Conservation (phyloP, 495 filamentous ascomycete species). For the Letharia columbiana region DNA sequence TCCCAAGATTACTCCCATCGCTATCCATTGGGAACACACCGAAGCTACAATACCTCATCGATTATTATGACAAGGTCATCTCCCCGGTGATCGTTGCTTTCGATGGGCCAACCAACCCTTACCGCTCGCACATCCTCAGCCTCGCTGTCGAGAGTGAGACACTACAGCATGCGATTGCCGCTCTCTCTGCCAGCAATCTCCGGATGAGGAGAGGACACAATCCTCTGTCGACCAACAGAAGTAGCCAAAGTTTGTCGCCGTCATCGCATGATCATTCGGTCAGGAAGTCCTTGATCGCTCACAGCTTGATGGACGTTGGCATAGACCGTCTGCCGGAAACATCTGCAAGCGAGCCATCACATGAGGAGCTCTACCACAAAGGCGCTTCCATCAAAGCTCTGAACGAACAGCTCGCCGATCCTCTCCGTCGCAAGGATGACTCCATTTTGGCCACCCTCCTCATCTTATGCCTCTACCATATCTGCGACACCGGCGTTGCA, state of each 20-base stretch:
- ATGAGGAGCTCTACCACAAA: slow-evolving; percentile 79
- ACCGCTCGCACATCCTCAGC: slow-evolving; percentile 71
- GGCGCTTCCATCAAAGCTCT: slow-evolving; percentile 70
- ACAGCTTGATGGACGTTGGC: slow-evolving; percentile 27
- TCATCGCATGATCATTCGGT: slow-evolving; percentile 26
- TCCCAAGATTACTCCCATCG: slow-evolving; percentile 39
- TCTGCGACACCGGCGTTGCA: slow-evolving; percentile 84
- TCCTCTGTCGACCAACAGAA: slow-evolving; percentile 37
- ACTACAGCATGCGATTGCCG: slow-evolving; percentile 85
- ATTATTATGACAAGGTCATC: slow-evolving; percentile 73
- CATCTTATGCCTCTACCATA: slow-evolving; percentile 83
- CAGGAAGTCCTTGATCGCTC: slow-evolving; percentile 44
- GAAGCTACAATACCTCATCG: slow-evolving; percentile 50
- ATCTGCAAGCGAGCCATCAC: slow-evolving; percentile 27
- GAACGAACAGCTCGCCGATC: slow-evolving; percentile 73
- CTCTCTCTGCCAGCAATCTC: slow-evolving; percentile 78
- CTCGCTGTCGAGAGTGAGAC: slow-evolving; percentile 71
- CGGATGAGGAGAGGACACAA: slow-evolving; percentile 40
- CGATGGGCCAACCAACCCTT: slow-evolving; percentile 77
- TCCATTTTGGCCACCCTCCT: slow-evolving; percentile 82
- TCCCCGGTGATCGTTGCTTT: slow-evolving; percentile 87
- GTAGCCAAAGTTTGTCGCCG: slow-evolving; percentile 15
- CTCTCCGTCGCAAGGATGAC: slow-evolving; percentile 65
- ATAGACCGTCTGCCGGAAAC: slow-evolving; percentile 20
- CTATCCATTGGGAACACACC: slow-evolving; percentile 45